Percentiles rank a stretch among this genome's conserved stretches.
Conservation (phyloP, 345 rosid genomes). For the Eucalyptus sp. region DNA sequence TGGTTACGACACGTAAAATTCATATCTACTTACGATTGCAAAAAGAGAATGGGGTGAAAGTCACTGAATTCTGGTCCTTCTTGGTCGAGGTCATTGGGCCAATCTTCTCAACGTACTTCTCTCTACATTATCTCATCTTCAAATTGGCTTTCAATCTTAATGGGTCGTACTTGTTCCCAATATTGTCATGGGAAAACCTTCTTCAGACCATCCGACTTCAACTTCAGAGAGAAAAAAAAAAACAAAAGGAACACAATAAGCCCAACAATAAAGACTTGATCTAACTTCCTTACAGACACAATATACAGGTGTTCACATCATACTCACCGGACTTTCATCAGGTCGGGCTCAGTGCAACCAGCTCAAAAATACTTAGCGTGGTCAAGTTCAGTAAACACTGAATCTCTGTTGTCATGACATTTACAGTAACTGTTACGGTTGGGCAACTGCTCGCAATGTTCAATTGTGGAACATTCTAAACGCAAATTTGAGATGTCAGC, state of each 20-base stretch:
- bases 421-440: neutral
- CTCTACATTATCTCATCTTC: neutral
- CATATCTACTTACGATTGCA: too few relatives aligned
- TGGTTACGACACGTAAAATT: too few relatives aligned
- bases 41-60: too few relatives aligned
- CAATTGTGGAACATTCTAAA: neutral
- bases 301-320: neutral
- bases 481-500: neutral
- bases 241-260: neutral
- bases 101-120: neutral
- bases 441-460: neutral
- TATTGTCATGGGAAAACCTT: neutral
- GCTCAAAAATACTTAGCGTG: neutral
- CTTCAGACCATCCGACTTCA: too few relatives aligned
- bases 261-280: neutral
- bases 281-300: neutral
- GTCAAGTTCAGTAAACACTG: fast-evolving
- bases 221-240: neutral
- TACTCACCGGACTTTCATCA: neutral
- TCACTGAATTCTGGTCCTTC: too few relatives aligned
- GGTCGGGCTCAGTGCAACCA: neutral
- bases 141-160: neutral
- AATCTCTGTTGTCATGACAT: neutral
- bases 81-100: neutral
- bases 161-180: neutral